Base-by-base conservation (phyloP, 208 protist genomes). In the Novymonas esmeraldas region DNA sequence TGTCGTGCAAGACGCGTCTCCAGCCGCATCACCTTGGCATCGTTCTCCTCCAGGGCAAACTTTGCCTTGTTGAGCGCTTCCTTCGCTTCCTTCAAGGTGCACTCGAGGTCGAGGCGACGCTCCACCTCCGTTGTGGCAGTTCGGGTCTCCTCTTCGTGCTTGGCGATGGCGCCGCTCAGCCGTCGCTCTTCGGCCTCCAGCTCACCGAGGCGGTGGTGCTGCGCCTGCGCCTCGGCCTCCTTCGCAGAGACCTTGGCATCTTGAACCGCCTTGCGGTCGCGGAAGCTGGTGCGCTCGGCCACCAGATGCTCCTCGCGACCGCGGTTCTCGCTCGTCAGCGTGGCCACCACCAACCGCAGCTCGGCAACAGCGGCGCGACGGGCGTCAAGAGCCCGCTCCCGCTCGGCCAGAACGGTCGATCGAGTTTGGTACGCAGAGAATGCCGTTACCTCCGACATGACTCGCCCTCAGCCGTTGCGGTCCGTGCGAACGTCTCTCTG, bases 171-270 rank as follows among this genome's bases (percentile, higher is more conserved):
- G 5, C 16, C 46, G 13, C 41, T 51, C 16, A 95, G 73, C 2
- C 79, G 87, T 39, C 79, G 73, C 75, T 91, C 90, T 65, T 93
- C 86, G 29, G 57, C 79, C 14, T 83, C 77, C 38, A 91, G 71
- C 31, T 75, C 70, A 6, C 65, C 50, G 18, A 92, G 45, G 3
- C 76, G 79, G 7, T 83, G 78, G 31, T 86, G 77, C 63, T 90
- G 78, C 0, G 74, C 51, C 16, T 70, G 78, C 20, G 70, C 82
- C 51, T 89, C 80, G 2, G 61, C 62, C 10, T 92, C 86, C 72
- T 89, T 89, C 18, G 74, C 71, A 14, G 54, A 52, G 9, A 95
- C 41, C 79, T 93, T 95, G 29, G 85, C 90, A 36, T 95, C 90
- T 52, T 95, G 90, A 14, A 54, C 52, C 2, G 64, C 63, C 73